Percentiles rank a stretch among this genome's conserved stretches.
These are phyloP conservation scores for Coemansia reversa DNA, from an alignment of 192 early-diverging fungal species.

Conservation along the genomic window DNA sequence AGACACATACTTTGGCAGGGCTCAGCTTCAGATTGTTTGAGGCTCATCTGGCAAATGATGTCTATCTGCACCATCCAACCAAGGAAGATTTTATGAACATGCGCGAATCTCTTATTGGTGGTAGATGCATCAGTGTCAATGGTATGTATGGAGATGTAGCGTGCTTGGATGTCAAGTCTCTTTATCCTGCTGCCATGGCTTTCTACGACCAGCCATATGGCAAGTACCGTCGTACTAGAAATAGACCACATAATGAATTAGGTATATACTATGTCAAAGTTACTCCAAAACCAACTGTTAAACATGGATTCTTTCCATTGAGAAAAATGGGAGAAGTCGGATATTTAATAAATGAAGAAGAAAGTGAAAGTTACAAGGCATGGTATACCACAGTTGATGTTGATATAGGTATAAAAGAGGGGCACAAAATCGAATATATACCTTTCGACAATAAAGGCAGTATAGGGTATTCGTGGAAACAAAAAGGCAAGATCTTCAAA, in stretches of 20 bases:
- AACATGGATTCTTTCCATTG: too few species aligned
- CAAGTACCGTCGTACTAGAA: too few species aligned
- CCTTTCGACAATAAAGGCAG: too few species aligned
- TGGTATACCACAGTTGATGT: conserved; percentile 1
- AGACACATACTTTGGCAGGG: neutral
- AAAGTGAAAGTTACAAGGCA: neutral
- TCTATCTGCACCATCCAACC: neutral
- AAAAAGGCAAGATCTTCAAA: too few species aligned
- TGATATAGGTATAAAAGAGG: neutral
- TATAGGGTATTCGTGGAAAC: too few species aligned
- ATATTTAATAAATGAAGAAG: too few species aligned
- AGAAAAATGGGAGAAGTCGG: too few species aligned
- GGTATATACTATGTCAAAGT: too few species aligned
- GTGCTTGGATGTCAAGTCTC: neutral
- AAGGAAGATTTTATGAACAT: neutral
- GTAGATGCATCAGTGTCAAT: conserved; percentile 1
- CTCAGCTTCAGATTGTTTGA: conserved; percentile 5
- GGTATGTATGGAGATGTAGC: neutral
- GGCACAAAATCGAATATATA: neutral
- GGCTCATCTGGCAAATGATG: neutral
- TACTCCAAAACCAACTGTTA: too few species aligned
- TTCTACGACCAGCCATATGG: too few species aligned
- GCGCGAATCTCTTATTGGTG: neutral
- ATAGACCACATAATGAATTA: too few species aligned
- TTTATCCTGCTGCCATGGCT: too few species aligned